Evolutionary conservation across 306 rosid genomes (phyloP).

Genomic region (Styphnolobium japonicum): DNA sequence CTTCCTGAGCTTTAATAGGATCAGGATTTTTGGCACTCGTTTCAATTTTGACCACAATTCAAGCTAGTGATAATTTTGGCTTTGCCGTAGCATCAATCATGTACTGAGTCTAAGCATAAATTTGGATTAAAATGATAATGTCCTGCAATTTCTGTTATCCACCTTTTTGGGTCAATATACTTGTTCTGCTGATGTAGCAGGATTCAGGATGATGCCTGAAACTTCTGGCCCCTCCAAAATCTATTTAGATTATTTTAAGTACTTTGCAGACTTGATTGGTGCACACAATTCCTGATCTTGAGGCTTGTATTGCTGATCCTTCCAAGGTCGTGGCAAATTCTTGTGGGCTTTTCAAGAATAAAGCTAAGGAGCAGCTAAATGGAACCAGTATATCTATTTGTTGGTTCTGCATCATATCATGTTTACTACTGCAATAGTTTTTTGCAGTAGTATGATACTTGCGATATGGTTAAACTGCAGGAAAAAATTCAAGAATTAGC

Average conservation of each 20-base stretch:
- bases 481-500: slow-evolving; percentile 96
- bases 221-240: background rate
- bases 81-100: slow-evolving; percentile 28
- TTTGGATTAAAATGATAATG: slow-evolving; percentile 27
- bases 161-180: slow-evolving; percentile 12
- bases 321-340: slow-evolving; percentile 69
- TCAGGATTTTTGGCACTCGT: slow-evolving; percentile 29
- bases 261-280: background rate
- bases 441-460: background rate
- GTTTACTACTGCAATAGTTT: background rate
- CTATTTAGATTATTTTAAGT: background rate
- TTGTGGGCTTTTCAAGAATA: slow-evolving; percentile 74
- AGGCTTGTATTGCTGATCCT: slow-evolving; percentile 67
- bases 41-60: slow-evolving; percentile 47
- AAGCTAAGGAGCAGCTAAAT: slow-evolving; percentile 81
- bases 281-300: slow-evolving; percentile 52
- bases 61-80: slow-evolving; percentile 40
- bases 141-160: slow-evolving; percentile 16
- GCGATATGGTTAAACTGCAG: slow-evolving; percentile 55
- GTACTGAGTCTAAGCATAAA: slow-evolving; percentile 21
- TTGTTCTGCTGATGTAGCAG: background rate
- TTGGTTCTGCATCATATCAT: slow-evolving; percentile 12
- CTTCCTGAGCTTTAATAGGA: slow-evolving; percentile 20
- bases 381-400: slow-evolving; percentile 4
- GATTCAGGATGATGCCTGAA: slow-evolving; percentile 4